phyloP scores from a whole-genome alignment of 2,329 filamentous ascomycete genomes.

The Venturia oleaginea region DNA sequence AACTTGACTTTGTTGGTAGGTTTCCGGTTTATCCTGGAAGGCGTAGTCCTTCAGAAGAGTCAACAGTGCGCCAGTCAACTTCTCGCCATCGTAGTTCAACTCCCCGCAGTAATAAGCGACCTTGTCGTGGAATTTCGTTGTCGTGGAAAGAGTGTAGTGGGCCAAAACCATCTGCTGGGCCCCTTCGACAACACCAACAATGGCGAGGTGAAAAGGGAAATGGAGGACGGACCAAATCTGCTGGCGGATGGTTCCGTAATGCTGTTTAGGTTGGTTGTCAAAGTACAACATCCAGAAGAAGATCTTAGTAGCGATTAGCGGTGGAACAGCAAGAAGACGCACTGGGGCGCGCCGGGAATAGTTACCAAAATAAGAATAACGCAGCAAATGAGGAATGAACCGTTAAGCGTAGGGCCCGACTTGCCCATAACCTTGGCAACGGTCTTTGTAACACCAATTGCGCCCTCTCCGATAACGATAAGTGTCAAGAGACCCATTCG shows the following conservation, averaged over 20 bases:
- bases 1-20: not conserved
- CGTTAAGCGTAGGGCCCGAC: not conserved
- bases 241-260: conserved; percentile 26
- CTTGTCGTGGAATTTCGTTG: not conserved
- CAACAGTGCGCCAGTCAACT: not conserved
- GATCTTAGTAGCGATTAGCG: conserved; percentile 6
- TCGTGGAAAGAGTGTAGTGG: not conserved
- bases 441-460: conserved; percentile 49
- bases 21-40: not conserved
- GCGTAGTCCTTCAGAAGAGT: not conserved
- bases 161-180: not conserved
- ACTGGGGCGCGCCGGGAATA: too few relatives aligned
- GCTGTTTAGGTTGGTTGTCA: conserved; percentile 23
- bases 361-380: not conserved
- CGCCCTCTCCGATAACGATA: conserved; percentile 58
- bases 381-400: not conserved
- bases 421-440: conserved; percentile 27
- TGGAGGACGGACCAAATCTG: conserved; percentile 25
- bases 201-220: conserved; percentile 24
- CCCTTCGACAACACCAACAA: conserved; percentile 25
- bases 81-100: not conserved
- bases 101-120: not conserved
- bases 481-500: conserved; percentile 55
- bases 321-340: too few relatives aligned
- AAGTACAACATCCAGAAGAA: conserved; percentile 29